phyloP scores from a whole-genome alignment of 2,329 filamentous ascomycete genomes.

The Colletotrichum lindemuthianum region DNA sequence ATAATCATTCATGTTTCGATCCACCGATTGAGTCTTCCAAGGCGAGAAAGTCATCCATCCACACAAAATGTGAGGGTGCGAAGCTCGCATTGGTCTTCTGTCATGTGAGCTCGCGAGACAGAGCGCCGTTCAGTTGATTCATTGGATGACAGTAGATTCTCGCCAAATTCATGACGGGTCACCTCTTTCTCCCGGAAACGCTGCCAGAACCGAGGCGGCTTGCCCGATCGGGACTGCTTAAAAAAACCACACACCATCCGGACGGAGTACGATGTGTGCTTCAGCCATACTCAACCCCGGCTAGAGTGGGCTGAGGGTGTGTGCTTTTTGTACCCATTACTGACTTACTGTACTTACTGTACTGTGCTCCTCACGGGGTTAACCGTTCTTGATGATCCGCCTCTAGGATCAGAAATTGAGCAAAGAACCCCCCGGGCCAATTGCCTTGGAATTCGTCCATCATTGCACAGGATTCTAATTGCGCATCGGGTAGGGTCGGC shows the following conservation, averaged over 20 bases:
- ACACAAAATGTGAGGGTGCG: conserved; percentile 13
- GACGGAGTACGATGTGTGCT: background rate
- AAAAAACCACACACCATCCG: conserved; percentile 14
- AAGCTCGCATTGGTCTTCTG: conserved; percentile 34
- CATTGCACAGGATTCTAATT: conserved; percentile 5
- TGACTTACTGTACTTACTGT: too few relatives aligned
- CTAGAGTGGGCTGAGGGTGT: conserved; percentile 17
- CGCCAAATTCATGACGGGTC: conserved; percentile 20
- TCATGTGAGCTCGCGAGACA: conserved; percentile 36
- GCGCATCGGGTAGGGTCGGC: conserved; percentile 31
- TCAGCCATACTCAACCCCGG: conserved; percentile 8
- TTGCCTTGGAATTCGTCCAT: conserved; percentile 20
- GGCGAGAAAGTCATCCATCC: conserved; percentile 29
- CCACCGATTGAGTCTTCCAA: conserved; percentile 23
- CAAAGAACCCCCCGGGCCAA: conserved; percentile 25
- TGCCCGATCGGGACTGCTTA: background rate
- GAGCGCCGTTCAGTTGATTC: conserved; percentile 8
- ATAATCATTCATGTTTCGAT: background rate
- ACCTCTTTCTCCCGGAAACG: conserved; percentile 9
- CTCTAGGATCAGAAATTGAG: conserved; percentile 35
- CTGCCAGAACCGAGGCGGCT: background rate
- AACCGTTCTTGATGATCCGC: conserved; percentile 30
- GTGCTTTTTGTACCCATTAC: conserved; percentile 3
- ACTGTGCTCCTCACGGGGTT: conserved; percentile 29
- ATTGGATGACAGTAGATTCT: conserved; percentile 20